Percentiles rank a stretch among this genome's conserved stretches.
phyloP scores from a whole-genome alignment of 2,329 filamentous ascomycete genomes.

The Zymoseptoria crescenta region DNA sequence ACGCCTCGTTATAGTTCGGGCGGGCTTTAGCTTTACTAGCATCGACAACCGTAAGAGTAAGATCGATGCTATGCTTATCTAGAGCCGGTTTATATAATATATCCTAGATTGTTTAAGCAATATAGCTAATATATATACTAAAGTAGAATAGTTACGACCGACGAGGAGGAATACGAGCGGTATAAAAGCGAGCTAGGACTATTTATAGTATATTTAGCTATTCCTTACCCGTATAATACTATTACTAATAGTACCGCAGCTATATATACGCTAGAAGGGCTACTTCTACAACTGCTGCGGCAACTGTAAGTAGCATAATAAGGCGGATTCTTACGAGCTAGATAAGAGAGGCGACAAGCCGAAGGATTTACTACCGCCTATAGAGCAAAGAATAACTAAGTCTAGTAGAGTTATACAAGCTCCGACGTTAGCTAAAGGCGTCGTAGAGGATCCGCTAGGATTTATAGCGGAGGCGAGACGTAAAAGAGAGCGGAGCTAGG shows the following conservation, averaged over 20 bases:
- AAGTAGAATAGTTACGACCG: background rate
- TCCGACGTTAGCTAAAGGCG: too few species aligned
- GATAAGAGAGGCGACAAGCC: background rate
- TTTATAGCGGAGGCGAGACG: too few species aligned
- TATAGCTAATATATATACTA: background rate
- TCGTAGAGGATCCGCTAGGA: too few species aligned
- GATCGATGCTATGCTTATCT: background rate
- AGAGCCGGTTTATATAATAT: background rate
- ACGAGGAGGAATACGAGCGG: too few species aligned
- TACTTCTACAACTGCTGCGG: background rate
- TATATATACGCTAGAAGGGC: background rate
- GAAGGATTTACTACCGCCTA: too few species aligned
- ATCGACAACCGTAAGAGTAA: background rate
- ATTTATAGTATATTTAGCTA: background rate
- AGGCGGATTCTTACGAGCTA: background rate
- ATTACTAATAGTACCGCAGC: background rate
- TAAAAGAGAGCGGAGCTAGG: too few species aligned
- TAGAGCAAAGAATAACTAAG: too few species aligned
- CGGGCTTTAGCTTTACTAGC: background rate
- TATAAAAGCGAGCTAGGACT: background rate
- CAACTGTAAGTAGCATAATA: background rate
- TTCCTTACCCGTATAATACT: background rate
- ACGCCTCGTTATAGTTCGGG: background rate
- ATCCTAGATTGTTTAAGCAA: background rate
- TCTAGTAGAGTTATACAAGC: too few species aligned